These are phyloP conservation scores for Mycena amicta DNA, from an alignment of 768 basidiomycete genomes.

Conservation along the genomic window DNA sequence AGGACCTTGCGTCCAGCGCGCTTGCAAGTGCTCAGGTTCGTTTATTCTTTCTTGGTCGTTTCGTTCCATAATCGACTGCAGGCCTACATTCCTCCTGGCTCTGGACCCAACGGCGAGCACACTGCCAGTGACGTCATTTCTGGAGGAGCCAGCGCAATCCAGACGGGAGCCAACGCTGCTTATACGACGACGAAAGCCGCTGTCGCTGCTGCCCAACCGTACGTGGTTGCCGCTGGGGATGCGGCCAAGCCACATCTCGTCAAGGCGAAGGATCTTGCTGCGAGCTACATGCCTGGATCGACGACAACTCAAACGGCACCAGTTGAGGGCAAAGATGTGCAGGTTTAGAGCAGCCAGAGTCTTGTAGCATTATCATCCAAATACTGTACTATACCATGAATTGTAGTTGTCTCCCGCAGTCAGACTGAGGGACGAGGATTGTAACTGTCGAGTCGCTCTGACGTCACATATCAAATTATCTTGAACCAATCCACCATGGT, in stretches of 20 bases:
- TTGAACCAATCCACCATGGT: not conserved
- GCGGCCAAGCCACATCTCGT: conserved; percentile 44
- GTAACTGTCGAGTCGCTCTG: too few species aligned
- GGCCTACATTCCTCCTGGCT: conserved; percentile 24
- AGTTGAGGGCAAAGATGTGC: conserved; percentile 5
- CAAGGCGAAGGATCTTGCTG: conserved; percentile 39
- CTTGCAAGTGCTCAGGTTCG: conserved; percentile 49
- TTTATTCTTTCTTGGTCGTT: not conserved
- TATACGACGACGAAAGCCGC: conserved; percentile 32
- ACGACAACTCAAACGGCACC: conserved; percentile 26
- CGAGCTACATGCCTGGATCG: conserved; percentile 35
- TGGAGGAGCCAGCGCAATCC: conserved; percentile 29
- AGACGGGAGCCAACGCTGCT: conserved; percentile 33
- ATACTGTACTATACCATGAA: not conserved
- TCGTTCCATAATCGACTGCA: too few species aligned
- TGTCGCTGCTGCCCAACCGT: conserved; percentile 31
- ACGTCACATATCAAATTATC: not conserved
- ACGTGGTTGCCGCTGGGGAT: conserved; percentile 26
- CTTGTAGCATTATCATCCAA: not conserved
- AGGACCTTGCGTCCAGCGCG: conserved; percentile 44
- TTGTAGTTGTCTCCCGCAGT: conserved; percentile 11
- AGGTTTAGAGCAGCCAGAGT: not conserved
- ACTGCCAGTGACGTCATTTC: conserved; percentile 28
- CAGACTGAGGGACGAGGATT: too few species aligned
- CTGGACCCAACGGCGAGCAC: conserved; percentile 13